phyloP scores from a whole-genome alignment of 1,139 yeast genomes.

The Debaryomyces robertsiae region DNA sequence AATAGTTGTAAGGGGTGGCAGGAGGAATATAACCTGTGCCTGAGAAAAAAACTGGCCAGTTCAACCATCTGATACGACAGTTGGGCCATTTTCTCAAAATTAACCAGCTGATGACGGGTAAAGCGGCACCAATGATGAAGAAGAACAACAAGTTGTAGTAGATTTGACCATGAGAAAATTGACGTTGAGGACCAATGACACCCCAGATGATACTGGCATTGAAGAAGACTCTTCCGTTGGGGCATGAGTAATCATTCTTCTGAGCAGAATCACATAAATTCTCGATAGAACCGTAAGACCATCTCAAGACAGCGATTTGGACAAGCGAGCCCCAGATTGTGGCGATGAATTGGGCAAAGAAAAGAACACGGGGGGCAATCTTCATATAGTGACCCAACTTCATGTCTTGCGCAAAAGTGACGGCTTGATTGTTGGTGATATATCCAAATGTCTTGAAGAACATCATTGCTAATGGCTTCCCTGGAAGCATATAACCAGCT shows the following conservation, averaged over 20 bases:
- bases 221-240: constrained; percentile 47
- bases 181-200: constrained; percentile 58
- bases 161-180: constrained; percentile 37
- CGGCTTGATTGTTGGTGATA: constrained; percentile 57
- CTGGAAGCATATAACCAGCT: constrained; percentile 64
- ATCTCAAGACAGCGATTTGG: constrained; percentile 7
- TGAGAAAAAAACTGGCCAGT: constrained; percentile 16
- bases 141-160: constrained; percentile 53
- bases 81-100: constrained; percentile 40
- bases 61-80: constrained; percentile 36
- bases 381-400: constrained; percentile 63
- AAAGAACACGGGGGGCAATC: constrained; percentile 59
- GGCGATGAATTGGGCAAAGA: constrained; percentile 56
- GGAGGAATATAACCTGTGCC: constrained; percentile 7
- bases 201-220: constrained; percentile 66
- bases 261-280: constrained; percentile 47
- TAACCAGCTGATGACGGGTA: constrained; percentile 42
- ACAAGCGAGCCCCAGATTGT: constrained; percentile 22
- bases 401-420: constrained; percentile 25
- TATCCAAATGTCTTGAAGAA: constrained; percentile 63
- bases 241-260: constrained; percentile 47
- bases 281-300: constrained; percentile 13
- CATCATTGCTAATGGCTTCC: constrained; percentile 62
- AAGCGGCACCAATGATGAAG: constrained; percentile 58
- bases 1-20: constrained; percentile 49